Base-by-base conservation (phyloP, 2,329 filamentous ascomycete species). In the Colletotrichum graminicola region DNA sequence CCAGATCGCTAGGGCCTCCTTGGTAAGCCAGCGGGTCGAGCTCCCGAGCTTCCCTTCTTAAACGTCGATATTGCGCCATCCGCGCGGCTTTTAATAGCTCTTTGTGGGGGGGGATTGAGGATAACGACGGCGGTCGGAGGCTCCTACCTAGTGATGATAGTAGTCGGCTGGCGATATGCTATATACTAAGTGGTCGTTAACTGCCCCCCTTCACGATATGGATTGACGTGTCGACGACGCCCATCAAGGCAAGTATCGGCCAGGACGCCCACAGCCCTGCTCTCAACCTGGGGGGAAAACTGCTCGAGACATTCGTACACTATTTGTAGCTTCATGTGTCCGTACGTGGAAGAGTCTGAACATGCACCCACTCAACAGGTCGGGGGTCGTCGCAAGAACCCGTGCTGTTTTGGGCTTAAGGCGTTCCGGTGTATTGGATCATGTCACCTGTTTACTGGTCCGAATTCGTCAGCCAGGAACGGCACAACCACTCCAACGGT, bases 401-500 rank as follows among this genome's bases (percentile, higher is more conserved):
- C 55, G 47, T 47, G 55, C 70, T 72, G 41, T 49, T 71, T 72
- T 71, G 60, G 70, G 70, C 67, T 66, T 72, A 72, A 72, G 34
- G 47, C 60, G 70, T 71, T 72, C 70, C 70, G 62, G 67, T 57
- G 61, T 52, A 57, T 71, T 66, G 70, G 70, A 71, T 72, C 67
- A 34, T 71, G 67, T 71, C 49, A 57, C 39, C 39, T 62, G 57
- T 66, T 70, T 65, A 62, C 43, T 66, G 41, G 52, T 66, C 57
- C 57, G 66, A 49, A 51, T 56, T 55, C 67, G 66, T 65, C 45
- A 62, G 47, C 70, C 66, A 72, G 62, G 61, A 66, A 71, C 70
- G 67, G 62, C 70, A 67, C 55, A 72, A 66, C 70, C 70, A 71
- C 66, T 66, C 70, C 61, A 62, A 72, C 70, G 66, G 70, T 72